Conservation (phyloP, 805 yeast species). For the Lachancea thermotolerans region DNA sequence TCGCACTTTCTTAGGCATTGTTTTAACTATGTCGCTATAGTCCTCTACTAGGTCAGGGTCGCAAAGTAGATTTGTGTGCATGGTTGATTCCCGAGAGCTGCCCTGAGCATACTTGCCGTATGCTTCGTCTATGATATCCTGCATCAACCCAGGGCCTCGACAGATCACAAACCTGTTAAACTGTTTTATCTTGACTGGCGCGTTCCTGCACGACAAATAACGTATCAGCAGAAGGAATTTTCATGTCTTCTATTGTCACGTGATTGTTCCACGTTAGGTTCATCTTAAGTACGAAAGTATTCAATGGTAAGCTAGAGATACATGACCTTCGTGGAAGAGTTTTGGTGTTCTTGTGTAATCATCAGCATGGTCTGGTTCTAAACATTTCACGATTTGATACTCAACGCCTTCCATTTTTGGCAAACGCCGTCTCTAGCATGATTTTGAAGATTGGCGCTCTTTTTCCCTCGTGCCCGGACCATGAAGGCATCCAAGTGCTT, state of each 20-base stretch:
- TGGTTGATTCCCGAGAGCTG: neutral
- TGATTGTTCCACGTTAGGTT: neutral
- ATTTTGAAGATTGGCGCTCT: too few relatives aligned
- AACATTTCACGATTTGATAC: too few relatives aligned
- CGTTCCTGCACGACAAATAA: neutral
- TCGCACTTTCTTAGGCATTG: constrained; percentile 9
- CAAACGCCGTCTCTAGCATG: too few relatives aligned
- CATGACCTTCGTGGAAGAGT: too few relatives aligned
- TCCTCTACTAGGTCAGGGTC: constrained; percentile 30
- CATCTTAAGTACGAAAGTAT: too few relatives aligned
- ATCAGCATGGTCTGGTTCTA: too few relatives aligned
- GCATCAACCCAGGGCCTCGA: constrained; percentile 4
- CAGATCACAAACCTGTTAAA: too few relatives aligned
- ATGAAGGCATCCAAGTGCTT: too few relatives aligned
- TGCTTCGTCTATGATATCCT: constrained; percentile 8
- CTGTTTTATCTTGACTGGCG: neutral
- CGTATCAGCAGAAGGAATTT: constrained; percentile 7
- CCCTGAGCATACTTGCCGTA: constrained; percentile 9
- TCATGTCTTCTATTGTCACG: neutral
- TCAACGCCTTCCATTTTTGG: too few relatives aligned
- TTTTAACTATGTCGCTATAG: constrained; percentile 21
- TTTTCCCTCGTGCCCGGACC: too few relatives aligned
- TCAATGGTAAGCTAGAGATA: too few relatives aligned
- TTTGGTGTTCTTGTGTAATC: too few relatives aligned
- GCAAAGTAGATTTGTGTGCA: constrained; percentile 16